phyloP scores from a whole-genome alignment of 306 rosid species.

The Glycine tomentella region DNA sequence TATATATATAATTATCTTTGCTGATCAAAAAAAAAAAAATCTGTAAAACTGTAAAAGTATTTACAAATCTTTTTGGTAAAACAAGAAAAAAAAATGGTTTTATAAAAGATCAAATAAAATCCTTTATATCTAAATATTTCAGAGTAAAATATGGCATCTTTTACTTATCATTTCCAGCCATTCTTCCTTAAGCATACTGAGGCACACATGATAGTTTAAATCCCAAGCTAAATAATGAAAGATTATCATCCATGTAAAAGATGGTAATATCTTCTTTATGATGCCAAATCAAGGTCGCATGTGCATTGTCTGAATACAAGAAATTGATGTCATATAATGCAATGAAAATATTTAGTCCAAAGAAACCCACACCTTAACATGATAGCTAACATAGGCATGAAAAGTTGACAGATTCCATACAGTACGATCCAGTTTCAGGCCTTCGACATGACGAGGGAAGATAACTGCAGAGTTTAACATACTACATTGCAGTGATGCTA shows the following conservation, averaged over 20 bases:
- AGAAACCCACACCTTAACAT: conserved; percentile 80
- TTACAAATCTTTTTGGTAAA: not conserved
- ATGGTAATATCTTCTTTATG: conserved; percentile 27
- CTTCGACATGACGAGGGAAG: conserved; percentile 92
- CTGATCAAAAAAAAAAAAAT: too few relatives aligned
- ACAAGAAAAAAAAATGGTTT: not conserved
- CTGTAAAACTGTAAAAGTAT: too few relatives aligned
- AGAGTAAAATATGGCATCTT: not conserved
- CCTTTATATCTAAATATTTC: conserved; percentile 10
- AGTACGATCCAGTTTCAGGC: conserved; percentile 83
- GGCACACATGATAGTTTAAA: not conserved
- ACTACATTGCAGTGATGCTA: conserved; percentile 26
- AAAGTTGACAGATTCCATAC: conserved; percentile 94
- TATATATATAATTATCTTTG: too few relatives aligned
- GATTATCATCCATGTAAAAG: conserved; percentile 4
- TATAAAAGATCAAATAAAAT: not conserved
- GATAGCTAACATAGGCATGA: conserved; percentile 96
- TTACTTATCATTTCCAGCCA: not conserved
- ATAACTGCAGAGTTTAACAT: conserved; percentile 73
- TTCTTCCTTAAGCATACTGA: not conserved
- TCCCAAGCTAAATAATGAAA: conserved; percentile 18
- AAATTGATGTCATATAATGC: not conserved
- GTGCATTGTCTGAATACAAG: conserved; percentile 31
- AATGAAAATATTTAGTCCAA: conserved; percentile 30
- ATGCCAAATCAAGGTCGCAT: conserved; percentile 19